A percentile compares a stretch with the other conserved stretches of the same genome.
Conservation (phyloP, 1,139 yeast species). For the Candida albicans region DNA sequence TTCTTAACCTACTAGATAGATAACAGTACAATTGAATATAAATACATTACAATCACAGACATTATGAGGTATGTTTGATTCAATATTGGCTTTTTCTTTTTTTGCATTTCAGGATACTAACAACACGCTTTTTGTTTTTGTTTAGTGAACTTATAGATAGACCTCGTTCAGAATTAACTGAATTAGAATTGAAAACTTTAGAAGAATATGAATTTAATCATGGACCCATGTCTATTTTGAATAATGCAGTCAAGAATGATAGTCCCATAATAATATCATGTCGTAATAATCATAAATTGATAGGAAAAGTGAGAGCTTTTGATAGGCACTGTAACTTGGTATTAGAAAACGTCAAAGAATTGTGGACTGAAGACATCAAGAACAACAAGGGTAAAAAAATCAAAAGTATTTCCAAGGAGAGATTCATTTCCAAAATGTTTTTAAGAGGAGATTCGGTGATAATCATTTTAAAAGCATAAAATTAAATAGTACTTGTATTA, state of each 20-base stretch:
- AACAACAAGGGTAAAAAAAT: slow-evolving; percentile 70
- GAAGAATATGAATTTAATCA: slow-evolving; percentile 89
- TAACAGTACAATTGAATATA: too few species aligned
- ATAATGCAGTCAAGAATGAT: slow-evolving; percentile 72
- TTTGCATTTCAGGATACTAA: slow-evolving; percentile 1
- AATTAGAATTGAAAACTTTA: slow-evolving; percentile 72
- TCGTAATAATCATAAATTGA: slow-evolving; percentile 87
- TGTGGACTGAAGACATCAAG: slow-evolving; percentile 77
- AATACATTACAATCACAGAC: neutral
- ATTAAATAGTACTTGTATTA: neutral
- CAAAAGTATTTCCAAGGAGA: slow-evolving; percentile 69
- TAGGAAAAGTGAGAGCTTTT: slow-evolving; percentile 89
- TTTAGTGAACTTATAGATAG: slow-evolving; percentile 63
- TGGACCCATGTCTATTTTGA: slow-evolving; percentile 89
- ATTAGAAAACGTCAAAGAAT: slow-evolving; percentile 86
- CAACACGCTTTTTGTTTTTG: neutral
- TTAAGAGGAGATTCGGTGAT: slow-evolving; percentile 95
- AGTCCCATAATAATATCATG: slow-evolving; percentile 85
- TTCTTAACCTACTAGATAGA: too few species aligned
- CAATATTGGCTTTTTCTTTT: too few species aligned
- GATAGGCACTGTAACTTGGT: slow-evolving; percentile 96
- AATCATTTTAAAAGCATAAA: slow-evolving; percentile 60
- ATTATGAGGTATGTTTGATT: slow-evolving; percentile 9
- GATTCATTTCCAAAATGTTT: slow-evolving; percentile 87
- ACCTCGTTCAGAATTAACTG: slow-evolving; percentile 78